phyloP scores from a whole-genome alignment of 2,329 filamentous ascomycete genomes.

The Fusarium sp. region DNA sequence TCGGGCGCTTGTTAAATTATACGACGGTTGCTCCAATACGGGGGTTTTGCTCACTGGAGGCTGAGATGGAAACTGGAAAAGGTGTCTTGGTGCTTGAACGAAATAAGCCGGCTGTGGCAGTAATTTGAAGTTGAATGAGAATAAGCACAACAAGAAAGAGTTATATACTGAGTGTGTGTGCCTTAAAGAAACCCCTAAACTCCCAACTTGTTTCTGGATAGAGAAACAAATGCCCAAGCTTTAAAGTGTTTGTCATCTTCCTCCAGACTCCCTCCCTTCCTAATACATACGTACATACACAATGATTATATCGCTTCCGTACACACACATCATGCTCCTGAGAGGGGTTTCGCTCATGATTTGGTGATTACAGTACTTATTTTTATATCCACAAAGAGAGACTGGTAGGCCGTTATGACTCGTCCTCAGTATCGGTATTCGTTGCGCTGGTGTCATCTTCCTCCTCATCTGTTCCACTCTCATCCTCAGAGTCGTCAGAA shows the following conservation, averaged over 20 bases:
- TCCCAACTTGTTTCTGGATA: constrained; percentile 24
- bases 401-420: constrained; percentile 52
- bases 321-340: constrained; percentile 16
- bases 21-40: not conserved
- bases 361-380: constrained; percentile 18
- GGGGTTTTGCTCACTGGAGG: not conserved
- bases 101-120: not conserved
- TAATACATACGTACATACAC: constrained; percentile 32
- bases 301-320: constrained; percentile 1
- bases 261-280: not conserved
- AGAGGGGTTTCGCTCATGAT: constrained; percentile 1
- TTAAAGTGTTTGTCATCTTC: constrained; percentile 10
- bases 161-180: constrained; percentile 17
- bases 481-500: constrained; percentile 74
- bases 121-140: constrained; percentile 1
- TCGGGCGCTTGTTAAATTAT: not conserved
- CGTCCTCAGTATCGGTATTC: constrained; percentile 73
- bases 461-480: constrained; percentile 81
- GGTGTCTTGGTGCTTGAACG: not conserved
- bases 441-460: constrained; percentile 73
- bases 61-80: not conserved
- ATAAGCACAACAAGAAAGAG: constrained; percentile 17
- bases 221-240: constrained; percentile 27
- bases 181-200: constrained; percentile 28
- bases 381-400: constrained; percentile 11